These are phyloP conservation scores for Entelexis paramagnoliae DNA, from an alignment of 1,139 yeast genomes.

Conservation along the genomic window DNA sequence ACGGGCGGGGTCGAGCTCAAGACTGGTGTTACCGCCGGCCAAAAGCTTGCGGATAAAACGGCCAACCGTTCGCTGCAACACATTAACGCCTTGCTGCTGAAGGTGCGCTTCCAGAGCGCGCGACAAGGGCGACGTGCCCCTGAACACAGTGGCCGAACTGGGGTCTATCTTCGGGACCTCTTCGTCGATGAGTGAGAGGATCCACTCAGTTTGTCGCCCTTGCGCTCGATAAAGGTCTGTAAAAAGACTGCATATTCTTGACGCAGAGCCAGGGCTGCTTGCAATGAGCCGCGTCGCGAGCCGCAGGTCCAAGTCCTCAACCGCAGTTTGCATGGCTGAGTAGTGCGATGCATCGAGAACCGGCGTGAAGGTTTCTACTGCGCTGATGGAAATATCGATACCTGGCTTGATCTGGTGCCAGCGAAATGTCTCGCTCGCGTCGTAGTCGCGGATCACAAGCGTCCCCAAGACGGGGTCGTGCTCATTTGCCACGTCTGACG, in stretches of 20 bases:
- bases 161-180: conserved; percentile 34
- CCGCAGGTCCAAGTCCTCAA: conserved; percentile 23
- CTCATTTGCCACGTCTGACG: neutral
- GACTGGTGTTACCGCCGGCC: conserved; percentile 38
- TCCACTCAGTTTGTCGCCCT: conserved; percentile 57
- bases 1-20: conserved; percentile 67
- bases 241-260: conserved; percentile 25
- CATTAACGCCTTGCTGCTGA: conserved; percentile 67
- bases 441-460: neutral
- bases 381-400: conserved; percentile 14
- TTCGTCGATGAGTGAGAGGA: conserved; percentile 52
- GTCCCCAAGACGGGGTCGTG: conserved; percentile 10
- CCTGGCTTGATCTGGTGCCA: neutral
- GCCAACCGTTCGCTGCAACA: conserved; percentile 63
- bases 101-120: conserved; percentile 72
- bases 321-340: conserved; percentile 41
- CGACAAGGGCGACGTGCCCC: conserved; percentile 76
- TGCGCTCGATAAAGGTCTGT: conserved; percentile 28
- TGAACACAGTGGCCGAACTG: conserved; percentile 50
- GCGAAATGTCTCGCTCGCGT: neutral
- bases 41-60: conserved; percentile 51
- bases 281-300: conserved; percentile 40
- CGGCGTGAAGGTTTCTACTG: conserved; percentile 12
- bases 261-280: conserved; percentile 33
- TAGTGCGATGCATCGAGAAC: conserved; percentile 51